A percentile compares a stretch with the other conserved stretches of the same genome.
Conservation (phyloP, 1,284 basidiomycete species). For the Austroboletus rostrupii region DNA sequence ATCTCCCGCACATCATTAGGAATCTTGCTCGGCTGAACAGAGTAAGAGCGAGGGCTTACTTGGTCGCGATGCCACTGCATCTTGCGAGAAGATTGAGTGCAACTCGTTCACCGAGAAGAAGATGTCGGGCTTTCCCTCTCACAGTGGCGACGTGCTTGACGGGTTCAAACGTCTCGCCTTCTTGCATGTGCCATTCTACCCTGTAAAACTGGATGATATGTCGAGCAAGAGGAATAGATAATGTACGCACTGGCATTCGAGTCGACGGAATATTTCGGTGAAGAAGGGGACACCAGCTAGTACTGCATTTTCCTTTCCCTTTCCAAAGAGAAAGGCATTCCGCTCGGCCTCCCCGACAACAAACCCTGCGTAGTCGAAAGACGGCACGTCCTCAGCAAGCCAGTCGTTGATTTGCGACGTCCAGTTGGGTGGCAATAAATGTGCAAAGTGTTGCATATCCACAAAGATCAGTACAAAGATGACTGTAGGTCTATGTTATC, state of each 20-base stretch:
- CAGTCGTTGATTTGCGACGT: conserved; percentile 76
- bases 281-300: conserved; percentile 96
- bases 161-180: conserved; percentile 79
- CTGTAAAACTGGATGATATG: conserved; percentile 37
- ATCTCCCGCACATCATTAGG: conserved; percentile 44
- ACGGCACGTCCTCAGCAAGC: conserved; percentile 93
- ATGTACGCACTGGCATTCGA: conserved; percentile 80
- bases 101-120: conserved; percentile 93
- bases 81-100: conserved; percentile 93
- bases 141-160: conserved; percentile 91
- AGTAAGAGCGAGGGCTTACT: conserved; percentile 45
- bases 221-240: neutral
- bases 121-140: conserved; percentile 79
- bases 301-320: conserved; percentile 71
- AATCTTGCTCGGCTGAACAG: neutral
- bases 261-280: conserved; percentile 86
- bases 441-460: conserved; percentile 42
- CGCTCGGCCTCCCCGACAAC: conserved; percentile 90
- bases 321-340: conserved; percentile 88
- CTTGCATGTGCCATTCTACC: conserved; percentile 89
- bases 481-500: neutral
- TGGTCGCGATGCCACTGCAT: conserved; percentile 95
- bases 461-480: neutral
- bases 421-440: conserved; percentile 91
- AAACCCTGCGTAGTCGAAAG: conserved; percentile 96